Conservation (phyloP, 768 basidiomycete species). For the Cyathus striatus region DNA sequence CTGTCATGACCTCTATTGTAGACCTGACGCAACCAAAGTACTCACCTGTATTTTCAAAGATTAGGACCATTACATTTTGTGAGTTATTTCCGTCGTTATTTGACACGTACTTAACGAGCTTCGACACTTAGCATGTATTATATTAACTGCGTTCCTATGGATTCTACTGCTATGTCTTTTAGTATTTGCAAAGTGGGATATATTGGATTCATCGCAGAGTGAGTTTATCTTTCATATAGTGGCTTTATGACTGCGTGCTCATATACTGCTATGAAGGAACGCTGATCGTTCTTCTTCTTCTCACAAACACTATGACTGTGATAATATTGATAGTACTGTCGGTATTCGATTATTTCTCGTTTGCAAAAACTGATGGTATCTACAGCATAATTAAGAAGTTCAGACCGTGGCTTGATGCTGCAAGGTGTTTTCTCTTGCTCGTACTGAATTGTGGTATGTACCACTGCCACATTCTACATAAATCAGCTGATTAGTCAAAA, state of each 20-base stretch:
- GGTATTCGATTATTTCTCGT: constrained; percentile 8
- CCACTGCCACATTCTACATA: no score
- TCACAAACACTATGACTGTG: constrained; percentile 29
- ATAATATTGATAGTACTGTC: constrained; percentile 35
- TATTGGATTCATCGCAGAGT: constrained; percentile 37
- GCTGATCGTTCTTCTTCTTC: constrained; percentile 35
- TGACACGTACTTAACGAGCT: neutral
- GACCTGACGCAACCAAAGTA: no score
- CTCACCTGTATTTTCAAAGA: constrained; percentile 15
- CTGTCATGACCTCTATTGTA: neutral
- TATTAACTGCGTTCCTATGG: constrained; percentile 41
- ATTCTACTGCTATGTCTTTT: constrained; percentile 37
- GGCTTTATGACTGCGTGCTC: neutral
- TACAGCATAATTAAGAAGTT: constrained; percentile 9
- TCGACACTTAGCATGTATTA: constrained; percentile 27
- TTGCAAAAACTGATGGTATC: neutral
- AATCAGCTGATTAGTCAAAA: constrained; percentile 10
- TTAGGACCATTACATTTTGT: constrained; percentile 15
- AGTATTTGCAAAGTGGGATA: constrained; percentile 36
- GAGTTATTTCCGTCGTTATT: constrained; percentile 2
- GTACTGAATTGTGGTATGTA: constrained; percentile 36
- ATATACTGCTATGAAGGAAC: neutral
- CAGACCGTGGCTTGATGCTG: constrained; percentile 44
- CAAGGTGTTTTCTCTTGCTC: constrained; percentile 37
- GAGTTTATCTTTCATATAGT: constrained; percentile 9